Evolutionary conservation across 495 filamentous ascomycete genomes (phyloP), one percentile per base, ranked within the genome.

Genomic region (Delitschia confertaspora): DNA sequence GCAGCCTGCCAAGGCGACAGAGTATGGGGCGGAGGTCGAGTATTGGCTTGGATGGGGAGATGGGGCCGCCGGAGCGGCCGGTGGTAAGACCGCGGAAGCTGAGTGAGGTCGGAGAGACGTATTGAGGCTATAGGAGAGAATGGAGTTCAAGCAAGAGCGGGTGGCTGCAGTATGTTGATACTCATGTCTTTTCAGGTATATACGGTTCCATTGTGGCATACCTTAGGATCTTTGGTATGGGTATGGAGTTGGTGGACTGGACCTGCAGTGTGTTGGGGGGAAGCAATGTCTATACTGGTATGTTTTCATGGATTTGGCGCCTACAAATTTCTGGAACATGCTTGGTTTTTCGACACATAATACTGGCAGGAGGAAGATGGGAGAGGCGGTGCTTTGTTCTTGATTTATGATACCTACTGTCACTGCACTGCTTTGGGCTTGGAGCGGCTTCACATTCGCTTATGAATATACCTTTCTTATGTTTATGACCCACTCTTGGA

Each of bases 61-160:
- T 79, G 76, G 69, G 69, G 23, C 73, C 73, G 18, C 71, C 73
- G 6, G 69, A 66, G 30, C 71, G 72, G 22, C 70, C 72, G 1
- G 61, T 7, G 36, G 20, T 62, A 35, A 65, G 57, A 38, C 45
- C 61, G 37, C 58, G 72, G 40, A 73, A 72, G 55, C 56, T 73
- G 48, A 72, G 67, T 53, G 79, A 75, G 44, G 63, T 84, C n/a
- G 79, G 78, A 10, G 80, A 84, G 64, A 80, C 78, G 20, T 84
- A 73, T 59, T 84, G 45, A 56, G 30, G 32, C 10, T 22, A 19
- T 6, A 17, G 13, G 31, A 6, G 42, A 29, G 31, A n/a, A 24
- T 29, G 42, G 30, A 18, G 19, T 6, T 22, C 9, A 25, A 26
- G 11, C 6, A 14, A 31, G 29, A 31, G 29, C 31, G 24, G 44